Base-by-base conservation (phyloP, 73 alveolate species). In the Paramecium bursaria region DNA sequence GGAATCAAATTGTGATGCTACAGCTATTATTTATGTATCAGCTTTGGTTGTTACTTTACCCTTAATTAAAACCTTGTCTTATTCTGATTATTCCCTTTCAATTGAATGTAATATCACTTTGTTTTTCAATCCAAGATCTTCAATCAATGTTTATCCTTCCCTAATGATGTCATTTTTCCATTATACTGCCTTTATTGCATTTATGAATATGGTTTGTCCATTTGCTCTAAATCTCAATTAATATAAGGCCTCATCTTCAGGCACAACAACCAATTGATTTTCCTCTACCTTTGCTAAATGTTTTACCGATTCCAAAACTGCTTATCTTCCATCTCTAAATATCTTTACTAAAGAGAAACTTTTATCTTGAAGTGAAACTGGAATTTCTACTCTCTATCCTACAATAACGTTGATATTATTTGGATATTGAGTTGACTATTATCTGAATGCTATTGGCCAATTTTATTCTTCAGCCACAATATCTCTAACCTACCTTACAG, bases 121-220 rank as follows among this genome's bases (percentile, higher is more conserved):
- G 14, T 57, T 57, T 3, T 25, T 57, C 76, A 57, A 57, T 10
- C 50, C 47, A 14, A 29, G 26, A 26, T 57, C 76, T n/a, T 29
- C 31, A 11, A 57, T 57, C 39, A 57, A 57, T 26, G 29, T 17
- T 29, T 57, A 17, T 25, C 31, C 17, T 29, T n/a, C 29, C 31
- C 31, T 57, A 11, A 57, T 57, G 15, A 57, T 57, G 1, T 29
- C 17, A 27, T 44, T 44, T n/a, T 57, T 57, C 76, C 76, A 57
- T 13, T 11, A 11, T 57, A 29, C 50, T 27, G 51, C 76, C 10
- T 23, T 50, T 11, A 57, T 23, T 3, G 31, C 76, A 57, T 26
- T 57, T 0, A 57, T 57, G 7, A n/a, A 15, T n/a, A 57, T 57
- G 0, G 76, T 26, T 29, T 26, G 9, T 57, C 49, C 17, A 26